Evolutionary conservation across 2,329 filamentous ascomycete species (phyloP), one percentile per base, ranked within the genome.

Genomic region (Rhynchosporium agropyri): DNA sequence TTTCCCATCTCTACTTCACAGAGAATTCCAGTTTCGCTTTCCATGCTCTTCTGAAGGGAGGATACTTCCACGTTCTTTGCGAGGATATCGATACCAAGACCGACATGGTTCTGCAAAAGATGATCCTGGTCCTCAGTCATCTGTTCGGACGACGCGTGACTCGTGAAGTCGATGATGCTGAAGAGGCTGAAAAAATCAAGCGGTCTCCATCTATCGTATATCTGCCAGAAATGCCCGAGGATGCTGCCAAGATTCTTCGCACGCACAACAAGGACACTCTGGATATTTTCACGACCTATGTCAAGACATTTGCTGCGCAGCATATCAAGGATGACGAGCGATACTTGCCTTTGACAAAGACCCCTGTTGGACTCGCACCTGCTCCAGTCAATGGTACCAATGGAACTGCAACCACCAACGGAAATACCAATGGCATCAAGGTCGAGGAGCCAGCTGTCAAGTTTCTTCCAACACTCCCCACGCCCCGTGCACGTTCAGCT

Each of bases 11-110:
- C 1, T 92, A 92, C 76, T 92, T 87, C 69, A 89, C 88, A 0
- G 89, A 92, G 69, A 91, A 89, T 69, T 85, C 87, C 0, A 85
- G 84, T 4, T 92, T 93, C 71, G 89, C 89, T 0, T 91, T 93
- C 75, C 90, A 93, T 72, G 73, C 89, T 0, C 78, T 94, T 9
- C 77, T 94, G 1, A 88, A 86, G 63, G 84, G 82, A 2, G 89
- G 89, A 0, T 92, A 89, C 71, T 89, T 93, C 72, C 81, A 86
- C 66, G 74, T 79, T 28, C 75, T 93, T 0, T 91, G 89, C 71
- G 79, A 79, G 2, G 77, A 83, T 15, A 79, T 90, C 42, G 75
- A 83, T 49, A 76, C 73, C 3, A 80, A 81, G 15, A 79, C 80
- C 1, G 66, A 69, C 4, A 75, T 83, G 15, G 81, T 85, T 0